These are phyloP conservation scores for Phtheirospermum japonicum DNA, from an alignment of 257 asterid species.

Conservation along the genomic window DNA sequence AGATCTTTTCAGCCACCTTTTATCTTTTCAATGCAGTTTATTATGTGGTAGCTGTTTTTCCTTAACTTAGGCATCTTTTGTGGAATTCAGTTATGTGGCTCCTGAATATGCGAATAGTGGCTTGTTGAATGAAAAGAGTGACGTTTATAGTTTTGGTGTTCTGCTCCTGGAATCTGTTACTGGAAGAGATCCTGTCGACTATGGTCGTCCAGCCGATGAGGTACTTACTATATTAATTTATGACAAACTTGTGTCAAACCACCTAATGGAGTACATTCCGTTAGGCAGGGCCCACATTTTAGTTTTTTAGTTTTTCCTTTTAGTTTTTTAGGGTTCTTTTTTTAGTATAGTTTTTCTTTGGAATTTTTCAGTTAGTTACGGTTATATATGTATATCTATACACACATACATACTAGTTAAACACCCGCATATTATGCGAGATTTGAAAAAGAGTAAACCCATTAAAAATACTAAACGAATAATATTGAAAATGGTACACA, in stretches of 20 bases:
- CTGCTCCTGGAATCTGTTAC: slow-evolving; percentile 80
- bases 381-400: too few species aligned
- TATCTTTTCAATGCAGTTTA: not conserved
- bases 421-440: too few species aligned
- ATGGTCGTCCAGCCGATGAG: slow-evolving; percentile 83
- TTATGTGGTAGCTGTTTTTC: slow-evolving; percentile 1
- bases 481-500: too few species aligned
- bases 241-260: not conserved
- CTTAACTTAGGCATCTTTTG: slow-evolving; percentile 11
- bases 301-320: too few species aligned
- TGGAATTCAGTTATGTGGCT: slow-evolving; percentile 77
- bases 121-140: slow-evolving; percentile 88
- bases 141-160: slow-evolving; percentile 90
- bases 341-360: too few species aligned
- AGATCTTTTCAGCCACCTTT: slow-evolving; percentile 7
- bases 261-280: too few species aligned
- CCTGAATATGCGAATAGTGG: slow-evolving; percentile 97
- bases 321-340: too few species aligned
- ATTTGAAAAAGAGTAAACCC: too few species aligned
- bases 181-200: slow-evolving; percentile 95
- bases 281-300: too few species aligned
- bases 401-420: too few species aligned
- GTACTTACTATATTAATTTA: slow-evolving; percentile 34
- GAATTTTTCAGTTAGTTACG: too few species aligned
- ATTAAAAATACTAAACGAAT: too few species aligned